Conservation (phyloP, 1,284 basidiomycete species). For the Pseudozyma flocculosa region DNA sequence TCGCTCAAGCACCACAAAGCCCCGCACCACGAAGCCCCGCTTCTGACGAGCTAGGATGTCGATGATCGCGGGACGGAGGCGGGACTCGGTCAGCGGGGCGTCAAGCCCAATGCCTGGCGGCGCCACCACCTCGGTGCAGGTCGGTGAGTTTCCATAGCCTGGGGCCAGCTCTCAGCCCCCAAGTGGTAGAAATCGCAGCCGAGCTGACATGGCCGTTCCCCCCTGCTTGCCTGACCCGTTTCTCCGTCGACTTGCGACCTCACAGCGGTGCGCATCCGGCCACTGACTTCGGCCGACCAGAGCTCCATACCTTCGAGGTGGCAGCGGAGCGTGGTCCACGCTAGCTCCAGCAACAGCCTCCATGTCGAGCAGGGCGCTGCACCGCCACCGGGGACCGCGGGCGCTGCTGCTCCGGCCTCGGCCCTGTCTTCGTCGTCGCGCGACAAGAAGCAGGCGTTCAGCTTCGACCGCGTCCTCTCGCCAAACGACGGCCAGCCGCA, state of each 20-base stretch:
- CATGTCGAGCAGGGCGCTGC: conserved; percentile 40
- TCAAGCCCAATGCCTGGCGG: neutral
- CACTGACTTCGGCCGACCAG: conserved; percentile 78
- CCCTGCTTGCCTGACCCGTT: neutral
- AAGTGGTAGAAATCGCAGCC: too few relatives aligned
- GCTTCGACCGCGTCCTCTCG: conserved; percentile 88
- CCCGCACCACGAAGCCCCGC: too few relatives aligned
- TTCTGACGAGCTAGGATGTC: neutral
- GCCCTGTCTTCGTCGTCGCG: conserved; percentile 55
- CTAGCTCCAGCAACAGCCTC: conserved; percentile 60
- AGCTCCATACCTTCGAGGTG: conserved; percentile 82
- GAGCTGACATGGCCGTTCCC: too few relatives aligned
- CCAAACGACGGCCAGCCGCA: conserved; percentile 79
- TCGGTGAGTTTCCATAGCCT: too few relatives aligned
- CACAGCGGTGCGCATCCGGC: conserved; percentile 86
- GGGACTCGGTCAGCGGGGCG: conserved; percentile 2
- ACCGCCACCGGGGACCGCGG: conserved; percentile 47
- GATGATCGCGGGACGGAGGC: neutral
- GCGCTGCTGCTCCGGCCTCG: conserved; percentile 62
- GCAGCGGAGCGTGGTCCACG: conserved; percentile 77
- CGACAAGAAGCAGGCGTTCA: conserved; percentile 74
- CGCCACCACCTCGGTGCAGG: conserved; percentile 14
- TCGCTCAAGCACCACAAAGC: too few relatives aligned
- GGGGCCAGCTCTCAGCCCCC: too few relatives aligned
- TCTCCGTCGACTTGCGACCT: neutral